phyloP scores from a whole-genome alignment of 192 early-diverging fungal species.

The Mortierella claussenii region DNA sequence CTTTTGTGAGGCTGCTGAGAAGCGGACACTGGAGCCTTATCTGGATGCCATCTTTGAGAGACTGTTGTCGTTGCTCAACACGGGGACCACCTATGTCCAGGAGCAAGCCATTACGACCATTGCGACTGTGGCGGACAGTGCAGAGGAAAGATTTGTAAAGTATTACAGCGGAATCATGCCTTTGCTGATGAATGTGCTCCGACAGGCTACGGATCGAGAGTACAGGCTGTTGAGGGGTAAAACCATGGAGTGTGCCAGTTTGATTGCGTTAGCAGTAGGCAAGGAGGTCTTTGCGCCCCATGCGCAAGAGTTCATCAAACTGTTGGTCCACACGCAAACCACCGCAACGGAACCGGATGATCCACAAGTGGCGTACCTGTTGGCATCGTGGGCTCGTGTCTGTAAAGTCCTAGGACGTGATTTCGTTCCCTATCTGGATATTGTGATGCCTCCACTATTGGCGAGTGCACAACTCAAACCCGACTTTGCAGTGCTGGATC shows the following conservation, averaged over 20 bases:
- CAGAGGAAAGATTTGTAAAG: slow-evolving; percentile 86
- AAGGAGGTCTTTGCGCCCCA: slow-evolving; percentile 87
- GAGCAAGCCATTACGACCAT: slow-evolving; percentile 99
- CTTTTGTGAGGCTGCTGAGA: slow-evolving; percentile 90
- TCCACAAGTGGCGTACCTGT: slow-evolving; percentile 90
- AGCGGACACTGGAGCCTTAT: slow-evolving; percentile 85
- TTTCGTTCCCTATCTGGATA: slow-evolving; percentile 90
- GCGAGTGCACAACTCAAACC: slow-evolving; percentile 86
- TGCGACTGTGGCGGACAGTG: slow-evolving; percentile 94
- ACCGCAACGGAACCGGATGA: slow-evolving; percentile 89
- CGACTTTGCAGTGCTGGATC: slow-evolving; percentile 88
- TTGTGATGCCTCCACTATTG: slow-evolving; percentile 95
- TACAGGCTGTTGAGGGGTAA: slow-evolving; percentile 94
- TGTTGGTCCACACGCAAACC: slow-evolving; percentile 82
- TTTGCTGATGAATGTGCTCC: slow-evolving; percentile 87
- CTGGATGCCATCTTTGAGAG: slow-evolving; percentile 89
- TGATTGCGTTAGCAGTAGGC: slow-evolving; percentile 92
- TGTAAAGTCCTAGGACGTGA: slow-evolving; percentile 94
- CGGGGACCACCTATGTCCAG: slow-evolving; percentile 91
- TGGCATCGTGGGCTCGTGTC: slow-evolving; percentile 95
- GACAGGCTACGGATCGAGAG: slow-evolving; percentile 82
- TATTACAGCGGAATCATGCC: slow-evolving; percentile 97
- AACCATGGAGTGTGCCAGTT: slow-evolving; percentile 95
- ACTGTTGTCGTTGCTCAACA: slow-evolving; percentile 84
- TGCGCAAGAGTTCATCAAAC: slow-evolving; percentile 79